Conservation (phyloP, 2,329 filamentous ascomycete genomes). For the Talaromyces funiculosus region DNA sequence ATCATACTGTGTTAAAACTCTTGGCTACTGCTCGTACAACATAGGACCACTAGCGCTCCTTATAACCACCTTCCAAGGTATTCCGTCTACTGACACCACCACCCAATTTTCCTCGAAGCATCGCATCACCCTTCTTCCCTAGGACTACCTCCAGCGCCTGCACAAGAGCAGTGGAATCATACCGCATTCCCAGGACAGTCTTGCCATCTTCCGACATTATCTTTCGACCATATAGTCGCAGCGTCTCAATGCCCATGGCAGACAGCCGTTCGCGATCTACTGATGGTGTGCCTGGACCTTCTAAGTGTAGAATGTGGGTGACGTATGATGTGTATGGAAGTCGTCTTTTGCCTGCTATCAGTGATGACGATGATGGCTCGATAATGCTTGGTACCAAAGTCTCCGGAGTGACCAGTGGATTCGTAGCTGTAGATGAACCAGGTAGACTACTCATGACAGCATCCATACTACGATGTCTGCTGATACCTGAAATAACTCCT, state of each 20-base stretch:
- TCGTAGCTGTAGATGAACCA: not conserved
- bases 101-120: conserved; percentile 34
- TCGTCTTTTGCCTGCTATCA: conserved; percentile 14
- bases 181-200: conserved; percentile 54
- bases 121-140: conserved; percentile 55
- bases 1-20: not conserved
- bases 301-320: conserved; percentile 76
- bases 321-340: conserved; percentile 63
- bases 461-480: conserved; percentile 3
- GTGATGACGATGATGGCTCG: conserved; percentile 3
- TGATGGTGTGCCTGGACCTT: conserved; percentile 61
- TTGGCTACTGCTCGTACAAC: not conserved
- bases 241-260: conserved; percentile 66
- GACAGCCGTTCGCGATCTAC: conserved; percentile 63
- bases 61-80: conserved; percentile 43
- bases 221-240: conserved; percentile 69
- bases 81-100: conserved; percentile 52
- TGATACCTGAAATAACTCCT: not conserved
- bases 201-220: conserved; percentile 39
- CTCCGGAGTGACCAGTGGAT: not conserved
- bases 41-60: conserved; percentile 16
- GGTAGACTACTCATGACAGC: conserved; percentile 5
- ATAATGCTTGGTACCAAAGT: conserved; percentile 6
- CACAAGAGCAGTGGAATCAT: conserved; percentile 68
- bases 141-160: conserved; percentile 74